Conservation (phyloP, 1,284 basidiomycete genomes). For the Leucoagaricus sp. region DNA sequence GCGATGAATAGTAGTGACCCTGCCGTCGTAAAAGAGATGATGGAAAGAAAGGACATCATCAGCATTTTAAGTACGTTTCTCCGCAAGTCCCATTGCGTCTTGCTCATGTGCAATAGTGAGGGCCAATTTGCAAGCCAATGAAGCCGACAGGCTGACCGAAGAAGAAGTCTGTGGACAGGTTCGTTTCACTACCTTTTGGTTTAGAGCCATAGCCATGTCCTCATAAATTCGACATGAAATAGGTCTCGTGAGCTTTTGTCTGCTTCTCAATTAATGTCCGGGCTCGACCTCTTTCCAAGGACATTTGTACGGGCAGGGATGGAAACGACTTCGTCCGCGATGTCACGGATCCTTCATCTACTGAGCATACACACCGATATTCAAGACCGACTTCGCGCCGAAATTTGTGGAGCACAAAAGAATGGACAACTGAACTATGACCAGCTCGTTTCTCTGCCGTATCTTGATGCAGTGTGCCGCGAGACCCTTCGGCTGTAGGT, state of each 20-base stretch:
- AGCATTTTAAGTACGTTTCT: conserved; percentile 40
- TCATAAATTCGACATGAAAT: background rate
- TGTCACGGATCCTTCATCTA: conserved; percentile 38
- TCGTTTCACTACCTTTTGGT: too few relatives aligned
- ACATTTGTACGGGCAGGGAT: conserved; percentile 45
- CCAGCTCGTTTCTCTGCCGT: conserved; percentile 36
- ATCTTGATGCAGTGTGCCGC: conserved; percentile 41
- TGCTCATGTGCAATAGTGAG: conserved; percentile 25
- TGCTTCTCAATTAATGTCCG: background rate
- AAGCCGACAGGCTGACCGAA: conserved; percentile 34
- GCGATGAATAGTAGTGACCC: conserved; percentile 18
- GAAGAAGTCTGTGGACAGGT: conserved; percentile 30
- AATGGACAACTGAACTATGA: conserved; percentile 27
- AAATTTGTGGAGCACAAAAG: conserved; percentile 30
- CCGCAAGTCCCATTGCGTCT: background rate
- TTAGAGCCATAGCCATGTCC: background rate
- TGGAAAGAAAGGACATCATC: conserved; percentile 41
- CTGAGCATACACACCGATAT: conserved; percentile 37
- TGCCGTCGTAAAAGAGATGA: conserved; percentile 12
- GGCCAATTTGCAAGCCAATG: conserved; percentile 33
- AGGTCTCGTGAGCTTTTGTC: conserved; percentile 20
- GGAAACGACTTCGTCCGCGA: conserved; percentile 45
- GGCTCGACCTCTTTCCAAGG: conserved; percentile 22
- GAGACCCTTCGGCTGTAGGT: conserved; percentile 40
- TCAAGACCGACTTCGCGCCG: conserved; percentile 39